Base-by-base conservation (phyloP, 2,329 filamentous ascomycete species). In the Diplocarpon rosae region DNA sequence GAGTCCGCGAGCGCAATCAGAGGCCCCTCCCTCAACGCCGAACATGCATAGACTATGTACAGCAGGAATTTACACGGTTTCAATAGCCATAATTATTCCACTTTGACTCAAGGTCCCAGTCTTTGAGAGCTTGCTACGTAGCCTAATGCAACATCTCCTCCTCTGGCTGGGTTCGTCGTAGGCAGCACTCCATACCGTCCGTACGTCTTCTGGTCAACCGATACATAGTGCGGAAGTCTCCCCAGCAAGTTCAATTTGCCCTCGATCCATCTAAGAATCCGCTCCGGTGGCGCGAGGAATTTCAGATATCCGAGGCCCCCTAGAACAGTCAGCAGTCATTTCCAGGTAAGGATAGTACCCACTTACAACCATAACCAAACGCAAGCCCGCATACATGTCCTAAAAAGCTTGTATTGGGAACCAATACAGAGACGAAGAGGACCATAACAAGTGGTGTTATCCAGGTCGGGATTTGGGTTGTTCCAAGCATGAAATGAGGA, bases 121-220 rank as follows among this genome's bases (percentile, higher is more conserved):
- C 84, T 73, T 62, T 87, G 83, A 17, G 72, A 73, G 39, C 69
- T 73, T 14, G 75, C 78, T 36, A 84, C 68, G 47, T 84, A 74
- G 43, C 78, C 78, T 54, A 83, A 69, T 1, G 72, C 68, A 13
- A 72, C 52, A 29, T 50, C 69, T 66, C 6, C 66, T 60, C 37
- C 60, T 60, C 43, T 64, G 61, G 33, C 59, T 59, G 52, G 51
- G 33, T 56, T 61, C 15, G 63, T 69, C 1, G 78, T 73, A 2
- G 89, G 90, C 45, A 96, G 68, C 12, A 95, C 84, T 1, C 90
- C 90, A 57, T 94, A 95, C 42, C 90, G 75, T 7, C 90, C 90
- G 59, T 90, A 95, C 5, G 86, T 95, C 72, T 95, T 95, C 65
- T 95, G 89, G 59, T 96, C 90, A 13, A 95, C 81, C 45, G 85